Percentiles rank a stretch among this genome's conserved stretches.
Evolutionary conservation across 495 filamentous ascomycete genomes (phyloP).

Genomic region (Neurospora intermedia): DNA sequence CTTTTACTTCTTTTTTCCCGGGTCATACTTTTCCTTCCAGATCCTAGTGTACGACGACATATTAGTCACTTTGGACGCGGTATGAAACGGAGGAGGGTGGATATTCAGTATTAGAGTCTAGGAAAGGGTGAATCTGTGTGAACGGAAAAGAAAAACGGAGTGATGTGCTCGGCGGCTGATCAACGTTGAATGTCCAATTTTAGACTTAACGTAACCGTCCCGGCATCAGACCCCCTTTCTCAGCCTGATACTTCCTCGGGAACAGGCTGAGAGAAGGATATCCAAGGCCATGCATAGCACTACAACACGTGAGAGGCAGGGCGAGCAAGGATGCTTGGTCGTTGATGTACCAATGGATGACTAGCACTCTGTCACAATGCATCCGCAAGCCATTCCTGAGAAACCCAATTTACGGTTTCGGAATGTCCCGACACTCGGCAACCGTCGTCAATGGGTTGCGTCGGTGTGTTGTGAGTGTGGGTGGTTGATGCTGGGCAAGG

Average conservation of each 20-base stretch:
- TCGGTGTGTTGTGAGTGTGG: neutral
- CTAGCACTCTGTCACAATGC: neutral
- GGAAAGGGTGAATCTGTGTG: neutral
- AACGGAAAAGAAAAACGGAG: neutral
- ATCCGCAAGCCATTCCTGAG: neutral
- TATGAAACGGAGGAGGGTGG: neutral
- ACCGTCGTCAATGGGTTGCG: neutral
- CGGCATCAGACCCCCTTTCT: neutral
- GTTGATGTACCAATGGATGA: neutral
- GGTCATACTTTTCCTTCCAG: conserved; percentile 93
- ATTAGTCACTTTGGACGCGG: neutral
- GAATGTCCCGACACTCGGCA: neutral
- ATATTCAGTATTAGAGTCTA: neutral
- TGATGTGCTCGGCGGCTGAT: neutral
- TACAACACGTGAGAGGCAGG: neutral
- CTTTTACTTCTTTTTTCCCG: conserved; percentile 34
- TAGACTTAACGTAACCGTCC: neutral
- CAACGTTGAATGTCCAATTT: neutral
- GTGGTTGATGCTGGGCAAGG: neutral
- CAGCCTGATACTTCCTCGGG: neutral
- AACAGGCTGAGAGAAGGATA: neutral
- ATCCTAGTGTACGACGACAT: conserved; percentile 49
- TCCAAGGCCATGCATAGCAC: neutral
- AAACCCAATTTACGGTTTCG: neutral
- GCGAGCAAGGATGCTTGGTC: neutral